These are phyloP conservation scores for Gyrodon lividus DNA, from an alignment of 768 basidiomycete species.

Conservation along the genomic window DNA sequence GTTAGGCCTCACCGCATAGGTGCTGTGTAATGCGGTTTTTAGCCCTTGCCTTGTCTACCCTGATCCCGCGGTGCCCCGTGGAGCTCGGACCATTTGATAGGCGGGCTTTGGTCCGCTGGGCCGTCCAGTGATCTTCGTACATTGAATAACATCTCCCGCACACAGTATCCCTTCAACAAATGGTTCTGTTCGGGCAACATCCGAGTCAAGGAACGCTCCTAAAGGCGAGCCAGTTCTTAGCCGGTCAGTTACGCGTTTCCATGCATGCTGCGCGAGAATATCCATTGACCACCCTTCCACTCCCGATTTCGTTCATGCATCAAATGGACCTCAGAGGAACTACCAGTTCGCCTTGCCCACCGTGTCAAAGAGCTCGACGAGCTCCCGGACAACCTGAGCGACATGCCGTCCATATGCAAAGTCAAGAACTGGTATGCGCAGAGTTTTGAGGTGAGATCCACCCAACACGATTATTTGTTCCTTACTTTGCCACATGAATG, in stretches of 20 bases:
- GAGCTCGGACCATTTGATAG: neutral
- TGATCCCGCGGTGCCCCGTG: neutral
- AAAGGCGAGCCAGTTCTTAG: conserved; percentile 87
- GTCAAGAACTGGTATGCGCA: conserved; percentile 99
- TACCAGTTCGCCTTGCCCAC: conserved; percentile 93
- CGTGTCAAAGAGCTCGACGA: conserved; percentile 94
- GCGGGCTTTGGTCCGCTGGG: neutral
- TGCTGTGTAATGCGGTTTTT: neutral
- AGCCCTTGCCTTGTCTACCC: neutral
- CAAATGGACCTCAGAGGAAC: conserved; percentile 59
- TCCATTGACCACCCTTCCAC: neutral
- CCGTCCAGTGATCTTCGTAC: too few species aligned
- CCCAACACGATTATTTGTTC: neutral
- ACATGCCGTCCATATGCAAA: conserved; percentile 90
- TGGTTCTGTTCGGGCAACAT: conserved; percentile 97
- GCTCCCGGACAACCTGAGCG: conserved; percentile 86
- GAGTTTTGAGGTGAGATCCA: conserved; percentile 80
- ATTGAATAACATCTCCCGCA: conserved; percentile 3
- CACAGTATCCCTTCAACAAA: conserved; percentile 93
- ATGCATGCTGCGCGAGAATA: too few species aligned
- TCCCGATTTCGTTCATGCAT: too few species aligned
- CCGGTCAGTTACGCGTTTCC: conserved; percentile 47
- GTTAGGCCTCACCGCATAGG: neutral
- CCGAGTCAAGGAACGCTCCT: conserved; percentile 92
- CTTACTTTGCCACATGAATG: neutral